A percentile compares a stretch with the other conserved stretches of the same genome.
phyloP scores from a whole-genome alignment of 371 early-diverging fungal genomes.

The Ordospora colligata region DNA sequence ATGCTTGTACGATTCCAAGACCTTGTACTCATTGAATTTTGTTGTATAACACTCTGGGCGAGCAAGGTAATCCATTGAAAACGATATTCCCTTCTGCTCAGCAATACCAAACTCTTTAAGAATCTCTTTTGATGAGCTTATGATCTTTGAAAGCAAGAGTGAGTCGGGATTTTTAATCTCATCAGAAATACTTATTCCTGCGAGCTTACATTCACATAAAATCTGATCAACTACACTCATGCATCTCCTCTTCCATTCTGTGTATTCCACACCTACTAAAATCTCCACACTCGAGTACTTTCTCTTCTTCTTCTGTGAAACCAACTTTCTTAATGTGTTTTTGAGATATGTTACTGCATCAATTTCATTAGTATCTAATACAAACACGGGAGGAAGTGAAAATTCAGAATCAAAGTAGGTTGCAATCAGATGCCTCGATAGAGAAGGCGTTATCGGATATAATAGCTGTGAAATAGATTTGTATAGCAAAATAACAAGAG shows the following conservation, averaged over 20 bases:
- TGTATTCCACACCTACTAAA: conserved; percentile 18
- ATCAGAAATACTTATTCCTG: not conserved
- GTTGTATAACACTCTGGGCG: conserved; percentile 25
- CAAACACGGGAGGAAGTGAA: conserved; percentile 7
- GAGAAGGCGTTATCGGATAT: conserved; percentile 51
- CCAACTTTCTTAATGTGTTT: conserved; percentile 15
- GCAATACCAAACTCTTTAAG: conserved; percentile 11
- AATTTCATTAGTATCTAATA: not conserved
- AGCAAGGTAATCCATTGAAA: conserved; percentile 49
- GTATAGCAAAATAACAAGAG: conserved; percentile 12
- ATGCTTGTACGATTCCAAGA: conserved; percentile 18
- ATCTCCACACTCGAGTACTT: conserved; percentile 24
- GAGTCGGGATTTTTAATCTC: not conserved
- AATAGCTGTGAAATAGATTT: conserved; percentile 25
- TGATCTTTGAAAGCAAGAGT: not conserved
- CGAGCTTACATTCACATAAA: not conserved
- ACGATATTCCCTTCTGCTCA: conserved; percentile 37
- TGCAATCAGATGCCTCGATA: conserved; percentile 28
- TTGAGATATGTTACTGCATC: conserved; percentile 30
- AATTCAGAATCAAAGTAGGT: conserved; percentile 34
- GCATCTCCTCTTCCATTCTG: conserved; percentile 49
- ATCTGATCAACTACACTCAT: conserved; percentile 26
- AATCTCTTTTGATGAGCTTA: not conserved
- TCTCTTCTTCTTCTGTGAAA: not conserved
- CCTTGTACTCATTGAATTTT: conserved; percentile 42